A percentile compares a stretch with the other conserved stretches of the same genome.
These are phyloP conservation scores for Phaeolepiota aurea DNA, from an alignment of 768 basidiomycete species.

Conservation along the genomic window DNA sequence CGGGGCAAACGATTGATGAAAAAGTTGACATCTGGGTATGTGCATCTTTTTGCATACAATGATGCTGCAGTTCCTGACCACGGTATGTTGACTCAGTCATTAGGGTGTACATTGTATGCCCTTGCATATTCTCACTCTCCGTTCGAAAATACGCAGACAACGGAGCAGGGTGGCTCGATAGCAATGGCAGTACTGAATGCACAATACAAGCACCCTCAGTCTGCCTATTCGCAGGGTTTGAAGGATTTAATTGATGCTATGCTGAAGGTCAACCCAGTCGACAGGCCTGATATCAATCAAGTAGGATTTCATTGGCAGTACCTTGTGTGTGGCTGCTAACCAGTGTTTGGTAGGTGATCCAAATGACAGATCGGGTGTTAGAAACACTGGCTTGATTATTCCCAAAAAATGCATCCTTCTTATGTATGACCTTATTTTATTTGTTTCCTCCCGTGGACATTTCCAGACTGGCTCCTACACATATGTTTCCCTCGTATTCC, in stretches of 20 bases:
- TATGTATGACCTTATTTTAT: too few relatives aligned
- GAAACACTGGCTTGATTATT: conserved; percentile 23
- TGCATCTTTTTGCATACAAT: neutral
- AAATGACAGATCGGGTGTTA: conserved; percentile 54
- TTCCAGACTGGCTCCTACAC: too few relatives aligned
- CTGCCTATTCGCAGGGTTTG: conserved; percentile 81
- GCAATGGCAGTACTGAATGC: conserved; percentile 97
- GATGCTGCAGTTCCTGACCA: conserved; percentile 1
- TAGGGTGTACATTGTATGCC: conserved; percentile 92
- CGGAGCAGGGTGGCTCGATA: conserved; percentile 92
- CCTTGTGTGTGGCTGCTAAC: too few relatives aligned
- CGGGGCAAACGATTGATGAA: conserved; percentile 78
- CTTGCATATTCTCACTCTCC: conserved; percentile 94
- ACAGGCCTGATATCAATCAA: conserved; percentile 81
- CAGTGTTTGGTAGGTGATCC: conserved; percentile 62
- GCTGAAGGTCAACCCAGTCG: conserved; percentile 75
- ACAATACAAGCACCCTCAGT: conserved; percentile 82
- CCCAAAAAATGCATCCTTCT: too few relatives aligned
- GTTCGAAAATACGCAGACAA: conserved; percentile 88
- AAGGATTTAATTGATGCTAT: conserved; percentile 76
- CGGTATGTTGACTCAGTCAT: conserved; percentile 52
- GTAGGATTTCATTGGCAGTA: conserved; percentile 27
- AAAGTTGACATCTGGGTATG: conserved; percentile 94
- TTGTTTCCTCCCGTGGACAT: too few relatives aligned
- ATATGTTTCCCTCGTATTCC: too few relatives aligned